Evolutionary conservation across 768 basidiomycete genomes (phyloP).

Genomic region (Psilocybe tampanensis): DNA sequence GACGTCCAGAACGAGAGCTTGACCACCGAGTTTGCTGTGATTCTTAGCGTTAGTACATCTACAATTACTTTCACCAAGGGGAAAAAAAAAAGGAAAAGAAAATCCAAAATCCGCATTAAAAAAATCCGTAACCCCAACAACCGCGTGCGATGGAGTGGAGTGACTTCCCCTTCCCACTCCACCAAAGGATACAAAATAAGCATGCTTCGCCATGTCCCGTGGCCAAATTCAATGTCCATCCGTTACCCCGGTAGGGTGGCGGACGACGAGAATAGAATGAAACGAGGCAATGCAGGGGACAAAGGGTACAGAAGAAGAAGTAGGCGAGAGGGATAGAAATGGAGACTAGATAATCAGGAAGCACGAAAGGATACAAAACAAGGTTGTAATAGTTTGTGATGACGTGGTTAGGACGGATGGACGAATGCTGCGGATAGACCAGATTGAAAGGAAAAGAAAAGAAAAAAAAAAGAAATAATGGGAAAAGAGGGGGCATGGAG

Average conservation of each 20-base stretch:
- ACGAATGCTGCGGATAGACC: background rate
- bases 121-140: no score
- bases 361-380: no score
- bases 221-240: no score
- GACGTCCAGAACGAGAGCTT: constrained; percentile 84
- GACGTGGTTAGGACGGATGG: background rate
- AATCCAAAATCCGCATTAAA: no score
- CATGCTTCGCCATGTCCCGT: no score
- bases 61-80: no score
- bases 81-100: no score
- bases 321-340: background rate
- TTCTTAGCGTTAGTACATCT: background rate
- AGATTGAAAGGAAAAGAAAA: background rate
- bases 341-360: background rate
- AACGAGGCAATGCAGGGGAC: background rate
- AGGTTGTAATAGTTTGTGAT: no score
- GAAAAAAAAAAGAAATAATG: constrained; percentile 1
- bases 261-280: background rate
- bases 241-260: no score
- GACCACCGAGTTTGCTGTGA: constrained; percentile 80
- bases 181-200: no score
- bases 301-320: background rate
- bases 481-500: background rate
- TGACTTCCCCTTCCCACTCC: no score
- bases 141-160: no score